Evolutionary conservation across 805 yeast species (phyloP), one percentile per base, ranked within the genome.

Genomic region (Barnettozyma californica): DNA sequence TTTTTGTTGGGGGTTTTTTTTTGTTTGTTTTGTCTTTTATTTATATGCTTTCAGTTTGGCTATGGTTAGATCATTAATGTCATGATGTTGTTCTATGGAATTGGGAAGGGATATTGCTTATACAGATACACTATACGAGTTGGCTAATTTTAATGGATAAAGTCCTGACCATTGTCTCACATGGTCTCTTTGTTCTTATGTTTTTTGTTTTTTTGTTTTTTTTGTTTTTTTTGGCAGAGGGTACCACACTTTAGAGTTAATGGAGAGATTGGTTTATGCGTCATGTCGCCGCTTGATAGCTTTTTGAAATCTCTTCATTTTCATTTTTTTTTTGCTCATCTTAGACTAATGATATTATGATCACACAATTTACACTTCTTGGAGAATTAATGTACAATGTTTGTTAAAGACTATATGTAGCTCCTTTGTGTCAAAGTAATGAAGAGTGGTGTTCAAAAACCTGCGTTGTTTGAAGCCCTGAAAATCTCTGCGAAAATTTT

Each of bases 261-360:
- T 35, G 21, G 38, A 35, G 4, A 19, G 38, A 35, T 41, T 41
- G n/a, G 23, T 41, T n/a, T 29, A 36, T 29, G 27, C 18, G 20
- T 42, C 18, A 19, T 31, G 7, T 14, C 33, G 4, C 33, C 14
- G 33, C 7, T 29, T 8, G 11, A 9, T 13, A 7, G 14, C 33
- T 7, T 29, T 29, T 29, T 29, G n/a, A 8, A 29, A 16, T 29
- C n/a, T 5, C 18, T 21, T 34, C 16, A 11, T n/a, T 14, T 18
- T 18, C 29, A 31, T 20, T n/a, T 13, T 20, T n/a, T 13, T 41
- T 26, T 9, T 21, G 8, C 10, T 35, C 38, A 16, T 34, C 41
- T 41, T 36, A 46, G 45, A 35, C 41, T 45, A 26, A 45, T 40
- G 48, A 45, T 40, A 31, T 46, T 46, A 46, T 46, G 48, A 46